Base-by-base conservation (phyloP, 768 basidiomycete species). In the Rhodotorula babjevae region DNA sequence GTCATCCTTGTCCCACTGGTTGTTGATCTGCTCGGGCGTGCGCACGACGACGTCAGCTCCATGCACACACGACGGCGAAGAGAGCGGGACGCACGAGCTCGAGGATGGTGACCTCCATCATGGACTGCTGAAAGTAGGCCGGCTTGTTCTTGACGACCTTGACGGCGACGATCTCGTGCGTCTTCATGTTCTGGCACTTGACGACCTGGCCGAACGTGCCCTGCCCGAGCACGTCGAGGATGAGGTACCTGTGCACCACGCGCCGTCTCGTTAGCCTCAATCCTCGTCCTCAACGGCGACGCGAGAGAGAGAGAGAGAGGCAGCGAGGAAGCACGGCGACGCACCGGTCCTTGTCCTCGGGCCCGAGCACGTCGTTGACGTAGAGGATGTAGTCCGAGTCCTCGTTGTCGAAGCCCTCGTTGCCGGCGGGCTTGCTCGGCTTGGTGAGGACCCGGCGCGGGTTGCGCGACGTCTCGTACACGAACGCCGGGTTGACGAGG, bases 81-180 rank as follows among this genome's bases (percentile, higher is more conserved):
- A 40, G 11, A 50, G 2, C 27, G 53, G 7, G 23, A 85, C 91
- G 72, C 67, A 94, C 94, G 82, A 98, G 83, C 81, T 98, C 93
- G 58, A 99, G 84, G 72, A 99, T 98, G 2, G 93, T 96, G 40
- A 98, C 95, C 82, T 99, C 96, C 96, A 99, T 99, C 91, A 96
- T 97, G 81, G 90, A 92, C 83, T 99, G 96, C 80, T 98, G 97
- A 82, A 96, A 93, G 84, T 99, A 99, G 0, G 96, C 96, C 11
- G 95, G 96, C 82, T 98, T 99, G 82, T 99, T 99, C 84, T 99
- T 99, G 76, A 99, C 93, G 15, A 99, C 96, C 82, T 98, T 99
- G 72, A 99, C 96, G 33, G 96, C 96, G 57, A 96, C 93, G 66
- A 98, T 92, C 80, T 97, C 95, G 82, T 98, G 93, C 44, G 92